Conservation (phyloP, 768 basidiomycete genomes). For the Kwoniella newhampshirensis region DNA sequence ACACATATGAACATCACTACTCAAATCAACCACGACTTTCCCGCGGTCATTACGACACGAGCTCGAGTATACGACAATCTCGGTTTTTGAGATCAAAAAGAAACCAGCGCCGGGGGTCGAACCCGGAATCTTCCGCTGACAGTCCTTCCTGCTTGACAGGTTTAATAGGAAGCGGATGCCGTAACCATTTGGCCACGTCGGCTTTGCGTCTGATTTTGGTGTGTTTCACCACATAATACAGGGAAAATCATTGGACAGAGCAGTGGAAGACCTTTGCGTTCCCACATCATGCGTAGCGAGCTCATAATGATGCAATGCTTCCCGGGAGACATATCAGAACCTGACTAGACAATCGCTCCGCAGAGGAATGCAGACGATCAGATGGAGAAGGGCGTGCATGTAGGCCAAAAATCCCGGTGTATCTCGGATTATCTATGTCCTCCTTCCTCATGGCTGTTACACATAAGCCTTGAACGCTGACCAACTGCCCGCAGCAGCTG, state of each 20-base stretch:
- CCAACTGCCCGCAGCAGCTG: conserved; percentile 88
- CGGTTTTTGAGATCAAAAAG: too few species aligned
- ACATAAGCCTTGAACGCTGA: conserved; percentile 77
- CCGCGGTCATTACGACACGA: too few species aligned
- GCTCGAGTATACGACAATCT: too few species aligned
- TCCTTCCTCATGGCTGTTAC: not conserved
- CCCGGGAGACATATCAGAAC: too few species aligned
- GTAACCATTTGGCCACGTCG: not conserved
- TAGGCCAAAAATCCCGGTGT: not conserved
- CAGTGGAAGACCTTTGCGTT: too few species aligned
- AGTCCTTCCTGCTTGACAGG: not conserved
- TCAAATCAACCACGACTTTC: too few species aligned
- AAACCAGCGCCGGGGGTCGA: conserved; percentile 13
- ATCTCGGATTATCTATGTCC: not conserved
- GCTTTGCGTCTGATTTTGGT: not conserved
- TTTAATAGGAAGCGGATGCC: not conserved
- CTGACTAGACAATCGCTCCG: too few species aligned
- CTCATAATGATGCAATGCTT: too few species aligned
- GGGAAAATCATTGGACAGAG: too few species aligned
- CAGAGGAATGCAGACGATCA: not conserved
- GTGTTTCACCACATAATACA: too few species aligned
- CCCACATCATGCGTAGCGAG: too few species aligned
- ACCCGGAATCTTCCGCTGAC: conserved; percentile 8
- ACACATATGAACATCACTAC: too few species aligned
- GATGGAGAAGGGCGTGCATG: conserved; percentile 13